These are phyloP conservation scores for Benincasa hispida DNA, from an alignment of 306 rosid genomes.

Conservation along the genomic window DNA sequence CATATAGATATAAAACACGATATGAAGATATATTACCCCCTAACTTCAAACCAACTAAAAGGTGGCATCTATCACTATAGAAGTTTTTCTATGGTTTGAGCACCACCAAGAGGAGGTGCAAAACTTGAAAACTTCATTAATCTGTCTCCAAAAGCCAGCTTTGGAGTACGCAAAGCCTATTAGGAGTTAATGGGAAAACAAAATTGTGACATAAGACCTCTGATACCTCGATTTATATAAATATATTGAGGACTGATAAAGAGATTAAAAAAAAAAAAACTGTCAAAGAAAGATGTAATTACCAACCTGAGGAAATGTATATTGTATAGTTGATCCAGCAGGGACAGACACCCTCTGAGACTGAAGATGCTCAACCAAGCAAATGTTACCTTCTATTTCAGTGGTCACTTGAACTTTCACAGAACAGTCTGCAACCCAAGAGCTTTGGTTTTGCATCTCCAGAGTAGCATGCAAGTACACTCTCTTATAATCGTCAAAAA, in stretches of 20 bases:
- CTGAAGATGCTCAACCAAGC: slow-evolving; percentile 68
- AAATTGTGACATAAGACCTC: neutral
- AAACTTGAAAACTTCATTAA: neutral
- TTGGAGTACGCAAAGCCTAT: neutral
- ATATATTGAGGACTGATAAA: neutral
- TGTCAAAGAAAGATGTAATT: neutral
- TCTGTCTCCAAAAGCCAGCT: neutral
- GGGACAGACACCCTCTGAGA: slow-evolving; percentile 49
- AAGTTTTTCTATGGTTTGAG: neutral
- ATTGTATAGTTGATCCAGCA: slow-evolving; percentile 46
- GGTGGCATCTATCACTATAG: neutral
- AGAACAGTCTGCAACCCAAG: slow-evolving; percentile 62
- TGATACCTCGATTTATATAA: neutral
- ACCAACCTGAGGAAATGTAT: slow-evolving; percentile 78
- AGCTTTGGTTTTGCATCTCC: slow-evolving; percentile 74
- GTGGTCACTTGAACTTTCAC: slow-evolving; percentile 63
- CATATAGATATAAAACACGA: neutral
- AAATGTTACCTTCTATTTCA: slow-evolving; percentile 52
- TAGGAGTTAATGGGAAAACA: neutral
- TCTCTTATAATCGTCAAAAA: slow-evolving; percentile 64
- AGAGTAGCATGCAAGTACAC: slow-evolving; percentile 61
- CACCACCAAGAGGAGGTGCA: neutral
- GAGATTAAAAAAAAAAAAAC: neutral
- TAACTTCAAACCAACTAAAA: neutral
- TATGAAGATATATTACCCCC: neutral